Conservation (phyloP, 2,329 filamentous ascomycete species). For the Leptodontidium sp. region DNA sequence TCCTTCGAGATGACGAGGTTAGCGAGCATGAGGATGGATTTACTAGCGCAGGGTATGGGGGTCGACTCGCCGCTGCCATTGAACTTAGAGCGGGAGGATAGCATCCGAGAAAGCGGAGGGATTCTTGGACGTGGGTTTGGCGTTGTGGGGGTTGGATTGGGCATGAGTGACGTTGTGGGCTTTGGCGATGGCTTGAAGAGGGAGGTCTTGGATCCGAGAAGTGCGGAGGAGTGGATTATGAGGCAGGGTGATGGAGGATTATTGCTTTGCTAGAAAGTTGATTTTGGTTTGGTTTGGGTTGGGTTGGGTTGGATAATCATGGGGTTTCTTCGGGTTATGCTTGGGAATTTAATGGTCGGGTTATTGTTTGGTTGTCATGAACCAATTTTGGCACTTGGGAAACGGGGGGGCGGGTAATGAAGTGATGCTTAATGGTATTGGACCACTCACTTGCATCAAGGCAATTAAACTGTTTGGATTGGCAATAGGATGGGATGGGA, state of each 20-base stretch:
- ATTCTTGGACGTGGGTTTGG: neutral
- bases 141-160: neutral
- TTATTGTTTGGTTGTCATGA: too few relatives aligned
- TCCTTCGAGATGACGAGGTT: conserved; percentile 38
- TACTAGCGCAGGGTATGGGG: conserved; percentile 37
- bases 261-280: conserved; percentile 22
- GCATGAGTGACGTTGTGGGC: neutral
- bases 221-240: conserved; percentile 38
- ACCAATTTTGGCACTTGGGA: too few relatives aligned
- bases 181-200: neutral
- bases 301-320: neutral
- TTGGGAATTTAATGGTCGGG: neutral
- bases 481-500: too few relatives aligned
- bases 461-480: too few relatives aligned
- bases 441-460: too few relatives aligned
- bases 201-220: conserved; percentile 25
- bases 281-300: neutral
- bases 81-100: conserved; percentile 7
- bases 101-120: neutral
- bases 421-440: too few relatives aligned
- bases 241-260: conserved; percentile 36
- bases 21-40: conserved; percentile 38
- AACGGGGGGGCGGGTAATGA: too few relatives aligned
- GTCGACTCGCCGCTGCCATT: conserved; percentile 28
- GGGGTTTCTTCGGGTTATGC: neutral